Evolutionary conservation across 371 early-diverging fungal species (phyloP).

Genomic region (Saksenaea oblongispora): DNA sequence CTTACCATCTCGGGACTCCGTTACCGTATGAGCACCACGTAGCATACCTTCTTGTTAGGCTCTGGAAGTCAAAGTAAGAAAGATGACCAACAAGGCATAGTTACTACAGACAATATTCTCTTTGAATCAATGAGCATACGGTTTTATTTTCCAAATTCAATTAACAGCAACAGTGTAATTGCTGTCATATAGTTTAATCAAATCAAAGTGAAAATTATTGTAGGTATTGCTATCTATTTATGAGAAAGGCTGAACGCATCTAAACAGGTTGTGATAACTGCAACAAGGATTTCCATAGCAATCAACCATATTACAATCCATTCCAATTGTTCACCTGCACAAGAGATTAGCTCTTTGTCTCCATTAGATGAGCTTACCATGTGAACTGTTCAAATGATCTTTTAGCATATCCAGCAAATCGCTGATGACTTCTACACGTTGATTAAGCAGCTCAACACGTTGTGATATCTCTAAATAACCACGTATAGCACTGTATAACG

Average conservation of each 20-base stretch:
- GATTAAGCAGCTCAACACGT: slow-evolving; percentile 63
- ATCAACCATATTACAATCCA: slow-evolving; percentile 86
- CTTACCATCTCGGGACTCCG: too few relatives aligned
- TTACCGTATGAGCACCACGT: too few relatives aligned
- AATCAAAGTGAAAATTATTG: neutral
- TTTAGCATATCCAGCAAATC: slow-evolving; percentile 88
- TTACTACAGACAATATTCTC: too few relatives aligned
- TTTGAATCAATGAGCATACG: too few relatives aligned
- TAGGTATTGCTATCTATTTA: slow-evolving; percentile 12
- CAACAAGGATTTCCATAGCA: slow-evolving; percentile 80
- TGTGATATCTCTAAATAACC: slow-evolving; percentile 85
- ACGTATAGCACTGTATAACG: slow-evolving; percentile 76
- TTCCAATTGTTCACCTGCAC: slow-evolving; percentile 72
- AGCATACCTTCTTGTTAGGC: too few relatives aligned
- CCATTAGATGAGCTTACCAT: slow-evolving; percentile 35
- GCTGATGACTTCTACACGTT: slow-evolving; percentile 64
- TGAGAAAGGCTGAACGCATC: slow-evolving; percentile 63
- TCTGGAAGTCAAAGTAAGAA: too few relatives aligned
- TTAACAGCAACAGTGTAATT: too few relatives aligned
- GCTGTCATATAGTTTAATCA: neutral
- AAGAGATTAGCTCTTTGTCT: neutral
- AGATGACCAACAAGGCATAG: too few relatives aligned
- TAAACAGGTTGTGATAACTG: slow-evolving; percentile 76
- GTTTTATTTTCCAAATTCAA: too few relatives aligned
- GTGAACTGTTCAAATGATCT: slow-evolving; percentile 75